These are phyloP conservation scores for Thinopyrum obtusiflorum DNA, from an alignment of 202 grass and related monocot genomes.

Conservation along the genomic window DNA sequence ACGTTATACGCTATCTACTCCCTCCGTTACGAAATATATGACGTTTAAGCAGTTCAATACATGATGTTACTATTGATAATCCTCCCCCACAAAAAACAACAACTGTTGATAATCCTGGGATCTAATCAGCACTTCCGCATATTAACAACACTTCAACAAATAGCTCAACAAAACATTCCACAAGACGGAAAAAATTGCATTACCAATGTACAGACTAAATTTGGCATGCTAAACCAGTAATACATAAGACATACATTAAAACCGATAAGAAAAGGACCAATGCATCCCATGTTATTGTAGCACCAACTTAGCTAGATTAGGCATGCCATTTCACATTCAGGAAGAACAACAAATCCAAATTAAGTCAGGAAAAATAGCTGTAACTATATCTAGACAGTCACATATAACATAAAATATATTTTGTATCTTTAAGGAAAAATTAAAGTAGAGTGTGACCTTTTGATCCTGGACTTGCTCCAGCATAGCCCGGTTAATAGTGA, in stretches of 20 bases:
- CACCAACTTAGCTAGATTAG: background rate
- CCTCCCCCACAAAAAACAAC: background rate
- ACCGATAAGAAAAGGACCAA: background rate
- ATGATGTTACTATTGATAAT: background rate
- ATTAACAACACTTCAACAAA: background rate
- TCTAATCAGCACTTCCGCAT: background rate
- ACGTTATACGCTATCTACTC: background rate
- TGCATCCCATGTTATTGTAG: background rate
- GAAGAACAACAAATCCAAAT: background rate
- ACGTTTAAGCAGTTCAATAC: no score
- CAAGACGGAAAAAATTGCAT: background rate
- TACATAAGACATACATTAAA: background rate
- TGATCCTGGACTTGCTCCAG: conserved; percentile 48
- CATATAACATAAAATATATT: background rate
- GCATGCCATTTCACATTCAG: background rate
- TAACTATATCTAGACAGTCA: background rate
- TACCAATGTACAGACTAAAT: background rate
- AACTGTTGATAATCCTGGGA: background rate
- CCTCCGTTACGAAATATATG: no score
- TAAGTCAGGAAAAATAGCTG: background rate
- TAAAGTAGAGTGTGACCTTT: conserved; percentile 22
- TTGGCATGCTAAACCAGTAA: background rate
- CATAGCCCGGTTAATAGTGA: conserved; percentile 48
- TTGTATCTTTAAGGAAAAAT: background rate
- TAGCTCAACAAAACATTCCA: background rate